phyloP scores from a whole-genome alignment of 2,329 filamentous ascomycete genomes.

The Teratosphaeriaceae sp. region DNA sequence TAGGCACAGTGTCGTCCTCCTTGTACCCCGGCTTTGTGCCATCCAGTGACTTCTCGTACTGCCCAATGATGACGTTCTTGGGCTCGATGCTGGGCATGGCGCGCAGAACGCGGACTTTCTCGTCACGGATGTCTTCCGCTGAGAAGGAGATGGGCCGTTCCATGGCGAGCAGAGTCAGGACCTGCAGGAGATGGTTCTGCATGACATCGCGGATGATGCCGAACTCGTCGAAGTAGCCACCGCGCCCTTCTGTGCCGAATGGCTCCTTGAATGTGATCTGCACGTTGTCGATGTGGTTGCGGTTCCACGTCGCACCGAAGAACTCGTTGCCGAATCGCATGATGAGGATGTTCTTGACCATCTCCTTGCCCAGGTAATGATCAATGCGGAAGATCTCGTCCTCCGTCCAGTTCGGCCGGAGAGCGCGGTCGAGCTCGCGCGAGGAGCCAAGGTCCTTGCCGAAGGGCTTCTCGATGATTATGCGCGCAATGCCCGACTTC shows the following conservation, averaged over 20 bases:
- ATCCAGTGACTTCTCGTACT: conserved; percentile 94
- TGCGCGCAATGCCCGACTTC: conserved; percentile 77
- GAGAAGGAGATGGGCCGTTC: conserved; percentile 98
- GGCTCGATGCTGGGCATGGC: conserved; percentile 92
- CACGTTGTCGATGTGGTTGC: conserved; percentile 98
- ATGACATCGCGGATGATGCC: conserved; percentile 99
- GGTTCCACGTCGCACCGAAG: conserved; percentile 97
- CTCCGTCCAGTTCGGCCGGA: conserved; percentile 97
- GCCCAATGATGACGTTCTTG: conserved; percentile 99
- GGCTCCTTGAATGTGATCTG: conserved; percentile 99
- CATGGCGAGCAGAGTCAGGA: conserved; percentile 94
- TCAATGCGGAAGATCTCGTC: conserved; percentile 99
- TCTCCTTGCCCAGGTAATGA: conserved; percentile 99
- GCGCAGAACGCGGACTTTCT: conserved; percentile 94
- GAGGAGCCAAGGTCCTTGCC: conserved; percentile 95
- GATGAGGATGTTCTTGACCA: conserved; percentile 99
- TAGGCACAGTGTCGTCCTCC: conserved; percentile 96
- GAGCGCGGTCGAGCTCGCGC: conserved; percentile 85
- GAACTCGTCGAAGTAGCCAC: conserved; percentile 99
- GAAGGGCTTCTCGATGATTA: conserved; percentile 99
- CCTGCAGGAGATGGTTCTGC: conserved; percentile 98
- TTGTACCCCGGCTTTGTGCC: conserved; percentile 97
- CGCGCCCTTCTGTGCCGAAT: conserved; percentile 94
- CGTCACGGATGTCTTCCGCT: conserved; percentile 94
- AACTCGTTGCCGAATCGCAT: conserved; percentile 98